These are phyloP conservation scores for Hymenoscyphus albidus DNA, from an alignment of 2,329 filamentous ascomycete genomes.

Conservation along the genomic window DNA sequence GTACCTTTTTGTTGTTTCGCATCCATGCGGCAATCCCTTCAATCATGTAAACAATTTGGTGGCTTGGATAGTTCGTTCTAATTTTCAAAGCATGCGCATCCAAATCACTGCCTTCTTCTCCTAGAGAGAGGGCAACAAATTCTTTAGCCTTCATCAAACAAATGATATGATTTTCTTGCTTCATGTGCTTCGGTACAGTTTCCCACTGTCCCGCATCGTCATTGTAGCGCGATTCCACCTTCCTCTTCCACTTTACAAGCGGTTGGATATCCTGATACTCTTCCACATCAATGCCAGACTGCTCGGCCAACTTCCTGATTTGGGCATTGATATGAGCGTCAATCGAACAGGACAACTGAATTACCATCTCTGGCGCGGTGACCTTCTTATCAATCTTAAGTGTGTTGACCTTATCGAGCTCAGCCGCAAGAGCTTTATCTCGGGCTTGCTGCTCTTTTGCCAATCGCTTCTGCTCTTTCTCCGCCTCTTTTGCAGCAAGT, in stretches of 20 bases:
- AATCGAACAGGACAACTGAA: conserved; percentile 61
- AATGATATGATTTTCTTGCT: conserved; percentile 47
- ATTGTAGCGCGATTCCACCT: conserved; percentile 46
- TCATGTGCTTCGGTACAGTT: conserved; percentile 41
- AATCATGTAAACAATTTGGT: conserved; percentile 64
- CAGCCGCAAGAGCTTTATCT: conserved; percentile 61
- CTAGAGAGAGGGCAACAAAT: conserved; percentile 58
- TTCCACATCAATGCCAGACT: conserved; percentile 46
- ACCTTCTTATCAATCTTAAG: conserved; percentile 68
- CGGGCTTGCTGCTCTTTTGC: conserved; percentile 58
- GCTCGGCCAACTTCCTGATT: conserved; percentile 47
- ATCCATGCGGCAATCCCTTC: conserved; percentile 65
- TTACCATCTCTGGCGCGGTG: conserved; percentile 72
- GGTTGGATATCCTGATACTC: conserved; percentile 45
- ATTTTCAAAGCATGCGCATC: conserved; percentile 56
- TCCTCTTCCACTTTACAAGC: conserved; percentile 52
- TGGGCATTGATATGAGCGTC: conserved; percentile 44
- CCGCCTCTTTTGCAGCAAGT: conserved; percentile 26
- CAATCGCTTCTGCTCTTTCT: conserved; percentile 53
- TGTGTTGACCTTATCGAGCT: conserved; percentile 71
- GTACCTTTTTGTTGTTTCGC: conserved; percentile 62
- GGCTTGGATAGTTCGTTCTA: conserved; percentile 48
- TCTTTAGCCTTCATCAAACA: conserved; percentile 60
- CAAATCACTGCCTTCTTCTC: conserved; percentile 47
- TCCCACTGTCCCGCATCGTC: conserved; percentile 46